Base-by-base conservation (phyloP, 192 early-diverging fungal genomes). In the Mortierella hygrophila region DNA sequence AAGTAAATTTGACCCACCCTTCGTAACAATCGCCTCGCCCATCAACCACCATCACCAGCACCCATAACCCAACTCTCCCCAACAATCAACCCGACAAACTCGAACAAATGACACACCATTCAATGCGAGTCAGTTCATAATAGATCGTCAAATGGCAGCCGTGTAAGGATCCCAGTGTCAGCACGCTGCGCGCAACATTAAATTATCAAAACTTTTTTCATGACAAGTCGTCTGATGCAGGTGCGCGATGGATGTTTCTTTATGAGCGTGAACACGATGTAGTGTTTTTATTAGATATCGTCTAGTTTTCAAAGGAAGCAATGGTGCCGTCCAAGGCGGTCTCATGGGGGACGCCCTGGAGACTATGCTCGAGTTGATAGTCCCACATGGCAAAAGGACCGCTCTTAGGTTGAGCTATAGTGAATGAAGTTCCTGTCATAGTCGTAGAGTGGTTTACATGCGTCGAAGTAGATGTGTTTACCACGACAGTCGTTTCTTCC, bases 361-460 rank as follows among this genome's bases (percentile, higher is more conserved):
- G 65, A 74, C 54, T 52, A 23, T 57, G 35, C 10, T 81, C 79
- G 9, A 86, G 29, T 21, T 77, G 60, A 37, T 81, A 68, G 1
- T 86, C 76, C 8, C 44, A 80, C 78, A 86, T 75, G 8, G 49
- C 75, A 68, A 86, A 86, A 0, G 84, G 84, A 13, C 83, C 83
- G 7, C 68, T 80, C 69, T 75, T 86, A 23, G 84, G 79, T 37
- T 86, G 79, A 5, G 68, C 47, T 0, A 37, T 72, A 1, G 78
- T 81, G 29, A 86, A 86, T 6, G 75, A 69, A 1, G 79, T 57
- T 3, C 55, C 42, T 29, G 76, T 49, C 84, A 86, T 86, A 15
- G 84, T 81, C 18, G 63, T 54, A 4, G 84, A 86, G 26, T 63
- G 15, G 65, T 78, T 81, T 20, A 4, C 47, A 16, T 46, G 13